Conservation (phyloP, 306 rosid genomes). For the Begonia peltatifolia region DNA sequence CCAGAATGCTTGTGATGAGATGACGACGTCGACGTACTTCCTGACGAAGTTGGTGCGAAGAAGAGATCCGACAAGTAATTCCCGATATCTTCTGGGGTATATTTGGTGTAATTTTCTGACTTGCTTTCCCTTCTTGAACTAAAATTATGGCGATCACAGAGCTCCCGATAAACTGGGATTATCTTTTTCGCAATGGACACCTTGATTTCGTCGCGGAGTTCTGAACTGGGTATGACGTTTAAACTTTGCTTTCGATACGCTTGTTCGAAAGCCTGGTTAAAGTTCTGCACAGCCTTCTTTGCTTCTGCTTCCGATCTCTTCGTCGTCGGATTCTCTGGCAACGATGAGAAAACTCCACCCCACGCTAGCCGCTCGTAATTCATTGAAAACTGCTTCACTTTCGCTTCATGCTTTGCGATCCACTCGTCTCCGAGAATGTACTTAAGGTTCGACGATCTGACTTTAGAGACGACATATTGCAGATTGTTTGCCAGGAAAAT, state of each 20-base stretch:
- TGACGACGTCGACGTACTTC: slow-evolving; percentile 4
- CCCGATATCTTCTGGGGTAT: slow-evolving; percentile 44
- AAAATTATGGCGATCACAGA: slow-evolving; percentile 18
- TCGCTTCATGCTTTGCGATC: slow-evolving; percentile 41
- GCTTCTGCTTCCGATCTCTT: slow-evolving; percentile 25
- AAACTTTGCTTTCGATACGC: slow-evolving; percentile 33
- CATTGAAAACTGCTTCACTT: slow-evolving; percentile 41
- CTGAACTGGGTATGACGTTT: slow-evolving; percentile 19
- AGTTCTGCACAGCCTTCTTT: slow-evolving; percentile 28
- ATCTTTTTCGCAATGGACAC: slow-evolving; percentile 23
- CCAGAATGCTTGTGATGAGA: background rate
- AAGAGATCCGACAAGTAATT: slow-evolving; percentile 40
- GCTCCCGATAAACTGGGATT: slow-evolving; percentile 27
- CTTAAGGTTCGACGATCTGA: slow-evolving; percentile 36
- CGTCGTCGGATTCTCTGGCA: slow-evolving; percentile 34
- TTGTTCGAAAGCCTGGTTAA: slow-evolving; percentile 36
- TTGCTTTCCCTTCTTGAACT: slow-evolving; percentile 13
- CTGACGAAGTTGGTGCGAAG: slow-evolving; percentile 9
- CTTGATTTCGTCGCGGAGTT: slow-evolving; percentile 43
- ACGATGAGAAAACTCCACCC: slow-evolving; percentile 32
- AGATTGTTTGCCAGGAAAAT: slow-evolving; percentile 79
- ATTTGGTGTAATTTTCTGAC: slow-evolving; percentile 11
- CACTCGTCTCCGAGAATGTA: slow-evolving; percentile 46
- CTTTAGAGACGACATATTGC: slow-evolving; percentile 57
- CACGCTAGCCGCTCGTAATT: slow-evolving; percentile 66